These are phyloP conservation scores for Periglandula ipomoeae DNA, from an alignment of 2,329 filamentous ascomycete species.

Conservation along the genomic window DNA sequence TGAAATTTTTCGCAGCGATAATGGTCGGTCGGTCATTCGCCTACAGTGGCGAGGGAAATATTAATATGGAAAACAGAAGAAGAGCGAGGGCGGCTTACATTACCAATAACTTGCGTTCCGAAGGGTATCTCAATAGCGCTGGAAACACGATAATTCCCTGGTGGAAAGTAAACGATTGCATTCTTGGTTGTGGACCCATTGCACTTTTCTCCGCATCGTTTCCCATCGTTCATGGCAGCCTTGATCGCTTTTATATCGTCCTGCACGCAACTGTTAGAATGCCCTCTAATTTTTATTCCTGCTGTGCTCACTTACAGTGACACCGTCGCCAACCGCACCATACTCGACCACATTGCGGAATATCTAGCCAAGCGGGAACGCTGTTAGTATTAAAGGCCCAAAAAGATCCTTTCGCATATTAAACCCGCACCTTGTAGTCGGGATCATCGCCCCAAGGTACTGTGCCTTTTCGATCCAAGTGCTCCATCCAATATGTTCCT, in stretches of 20 bases:
- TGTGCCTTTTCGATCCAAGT: neutral
- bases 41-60: no score
- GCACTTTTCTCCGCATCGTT: conserved; percentile 21
- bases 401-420: no score
- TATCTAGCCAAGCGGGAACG: no score
- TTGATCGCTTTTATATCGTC: conserved; percentile 44
- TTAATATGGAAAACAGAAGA: no score
- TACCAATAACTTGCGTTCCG: conserved; percentile 47
- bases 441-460: conserved; percentile 10
- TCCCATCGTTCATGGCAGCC: conserved; percentile 28
- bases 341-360: neutral
- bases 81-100: no score
- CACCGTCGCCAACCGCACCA: neutral
- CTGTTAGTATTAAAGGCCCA: no score
- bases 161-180: conserved; percentile 20
- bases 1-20: conserved; percentile 42
- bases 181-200: conserved; percentile 20
- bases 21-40: conserved; percentile 32
- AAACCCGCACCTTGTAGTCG: conserved; percentile 9
- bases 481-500: neutral
- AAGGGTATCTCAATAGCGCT: conserved; percentile 52
- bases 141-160: conserved; percentile 48
- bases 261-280: no score
- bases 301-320: no score
- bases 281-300: no score